Conservation (phyloP, 116 monocot genomes). For the Posidonia oceanica region DNA sequence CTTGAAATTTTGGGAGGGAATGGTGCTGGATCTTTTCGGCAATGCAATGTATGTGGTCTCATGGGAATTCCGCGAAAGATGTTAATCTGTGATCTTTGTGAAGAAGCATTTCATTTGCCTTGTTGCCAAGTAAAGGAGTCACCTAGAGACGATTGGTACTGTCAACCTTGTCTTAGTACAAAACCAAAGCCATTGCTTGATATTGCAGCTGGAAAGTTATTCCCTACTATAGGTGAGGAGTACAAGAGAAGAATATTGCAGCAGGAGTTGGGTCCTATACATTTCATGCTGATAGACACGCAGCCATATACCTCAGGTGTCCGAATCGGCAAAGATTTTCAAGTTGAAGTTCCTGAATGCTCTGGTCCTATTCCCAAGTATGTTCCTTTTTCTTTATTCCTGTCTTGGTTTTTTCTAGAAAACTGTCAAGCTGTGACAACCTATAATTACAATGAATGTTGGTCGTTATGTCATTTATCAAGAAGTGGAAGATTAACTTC, state of each 20-base stretch:
- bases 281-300: constrained; percentile 35
- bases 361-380: constrained; percentile 28
- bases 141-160: constrained; percentile 42
- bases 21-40: constrained; percentile 10
- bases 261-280: constrained; percentile 20
- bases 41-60: constrained; percentile 35
- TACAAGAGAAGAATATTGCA: constrained; percentile 15
- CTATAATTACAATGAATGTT: no score
- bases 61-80: constrained; percentile 27
- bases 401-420: background rate
- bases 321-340: constrained; percentile 48
- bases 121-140: constrained; percentile 32
- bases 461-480: no score
- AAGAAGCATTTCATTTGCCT: constrained; percentile 52
- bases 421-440: background rate
- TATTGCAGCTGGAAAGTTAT: constrained; percentile 9
- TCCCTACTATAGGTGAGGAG: constrained; percentile 5
- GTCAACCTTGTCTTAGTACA: constrained; percentile 32
- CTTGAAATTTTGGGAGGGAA: constrained; percentile 12
- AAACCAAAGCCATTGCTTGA: constrained; percentile 15
- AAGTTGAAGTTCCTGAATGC: constrained; percentile 57
- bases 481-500: no score
- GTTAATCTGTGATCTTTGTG: constrained; percentile 61
- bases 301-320: constrained; percentile 28
- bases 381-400: background rate